Evolutionary conservation across 495 filamentous ascomycete species (phyloP).

Genomic region (Aspergillus ellipticus): DNA sequence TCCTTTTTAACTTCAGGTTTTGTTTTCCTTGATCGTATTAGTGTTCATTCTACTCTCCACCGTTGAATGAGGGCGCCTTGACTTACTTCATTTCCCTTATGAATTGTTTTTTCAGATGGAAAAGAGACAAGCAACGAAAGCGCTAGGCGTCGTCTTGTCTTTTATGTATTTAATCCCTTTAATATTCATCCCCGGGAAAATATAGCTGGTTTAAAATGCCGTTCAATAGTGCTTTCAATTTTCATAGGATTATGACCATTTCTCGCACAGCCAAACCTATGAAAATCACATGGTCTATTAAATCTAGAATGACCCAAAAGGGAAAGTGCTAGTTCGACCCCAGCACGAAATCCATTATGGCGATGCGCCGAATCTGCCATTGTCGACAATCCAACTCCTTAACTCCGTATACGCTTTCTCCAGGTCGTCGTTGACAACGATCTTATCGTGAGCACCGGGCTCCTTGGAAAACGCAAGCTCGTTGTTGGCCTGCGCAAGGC

Average conservation of each 20-base stretch:
- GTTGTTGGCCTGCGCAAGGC: slow-evolving; percentile 70
- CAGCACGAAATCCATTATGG: slow-evolving; percentile 15
- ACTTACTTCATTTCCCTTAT: slow-evolving; percentile 26
- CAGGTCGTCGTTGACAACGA: slow-evolving; percentile 86
- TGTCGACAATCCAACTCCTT: slow-evolving; percentile 59
- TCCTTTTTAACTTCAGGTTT: slow-evolving; percentile 39
- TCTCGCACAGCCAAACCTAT: neutral
- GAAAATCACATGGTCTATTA: neutral
- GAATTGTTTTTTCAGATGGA: slow-evolving; percentile 26
- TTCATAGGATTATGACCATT: neutral
- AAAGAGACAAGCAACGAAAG: slow-evolving; percentile 32
- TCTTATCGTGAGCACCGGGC: slow-evolving; percentile 73
- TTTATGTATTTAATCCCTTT: slow-evolving; percentile 45
- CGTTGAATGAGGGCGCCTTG: slow-evolving; percentile 6
- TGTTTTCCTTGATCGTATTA: slow-evolving; percentile 24
- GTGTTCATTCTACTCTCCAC: slow-evolving; percentile 25
- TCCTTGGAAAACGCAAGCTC: slow-evolving; percentile 79
- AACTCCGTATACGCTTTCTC: slow-evolving; percentile 79
- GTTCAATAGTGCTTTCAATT: neutral
- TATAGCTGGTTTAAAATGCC: slow-evolving; percentile 7
- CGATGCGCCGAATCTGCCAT: slow-evolving; percentile 36
- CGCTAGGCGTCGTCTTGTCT: slow-evolving; percentile 27
- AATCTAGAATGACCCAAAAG: neutral
- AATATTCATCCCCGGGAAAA: slow-evolving; percentile 29
- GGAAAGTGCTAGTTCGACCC: neutral